Evolutionary conservation across 108 stramenopile species (phyloP).

Genomic region (Fragilaria crotonensis): DNA sequence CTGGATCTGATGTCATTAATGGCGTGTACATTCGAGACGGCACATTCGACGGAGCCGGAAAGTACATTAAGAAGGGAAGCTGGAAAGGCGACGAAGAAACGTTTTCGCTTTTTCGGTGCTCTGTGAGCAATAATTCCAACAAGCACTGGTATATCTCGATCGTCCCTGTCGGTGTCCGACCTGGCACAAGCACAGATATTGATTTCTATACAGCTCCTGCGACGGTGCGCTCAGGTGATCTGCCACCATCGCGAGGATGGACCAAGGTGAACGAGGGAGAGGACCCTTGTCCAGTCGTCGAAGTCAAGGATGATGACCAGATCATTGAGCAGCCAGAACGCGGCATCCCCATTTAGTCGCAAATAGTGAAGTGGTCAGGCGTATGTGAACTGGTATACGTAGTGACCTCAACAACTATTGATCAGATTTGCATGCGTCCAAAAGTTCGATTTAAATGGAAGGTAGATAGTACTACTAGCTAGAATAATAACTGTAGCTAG

Average conservation of each 20-base stretch:
- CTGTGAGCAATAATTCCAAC: conserved; percentile 76
- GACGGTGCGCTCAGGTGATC: conserved; percentile 7
- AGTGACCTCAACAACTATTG: too few species aligned
- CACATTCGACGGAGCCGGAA: conserved; percentile 47
- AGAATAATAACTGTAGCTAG: background rate
- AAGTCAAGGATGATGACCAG: background rate
- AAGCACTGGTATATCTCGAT: conserved; percentile 87
- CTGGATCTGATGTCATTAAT: conserved; percentile 67
- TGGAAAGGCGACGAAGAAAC: conserved; percentile 34
- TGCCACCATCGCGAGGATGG: conserved; percentile 43
- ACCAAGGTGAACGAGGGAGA: conserved; percentile 32
- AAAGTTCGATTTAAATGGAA: background rate
- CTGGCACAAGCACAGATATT: conserved; percentile 74
- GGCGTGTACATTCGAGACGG: conserved; percentile 66
- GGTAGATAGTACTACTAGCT: too few species aligned
- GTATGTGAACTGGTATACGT: too few species aligned
- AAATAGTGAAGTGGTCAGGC: too few species aligned
- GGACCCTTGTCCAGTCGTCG: conserved; percentile 27
- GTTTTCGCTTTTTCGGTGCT: conserved; percentile 67
- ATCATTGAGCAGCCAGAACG: too few species aligned
- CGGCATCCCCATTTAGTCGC: too few species aligned
- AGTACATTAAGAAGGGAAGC: conserved; percentile 47
- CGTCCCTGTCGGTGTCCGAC: conserved; percentile 55
- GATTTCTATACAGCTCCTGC: conserved; percentile 78
- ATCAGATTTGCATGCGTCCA: background rate